Base-by-base conservation (phyloP, 2,329 filamentous ascomycete species). In the Phaeophleospora eucalypticola region DNA sequence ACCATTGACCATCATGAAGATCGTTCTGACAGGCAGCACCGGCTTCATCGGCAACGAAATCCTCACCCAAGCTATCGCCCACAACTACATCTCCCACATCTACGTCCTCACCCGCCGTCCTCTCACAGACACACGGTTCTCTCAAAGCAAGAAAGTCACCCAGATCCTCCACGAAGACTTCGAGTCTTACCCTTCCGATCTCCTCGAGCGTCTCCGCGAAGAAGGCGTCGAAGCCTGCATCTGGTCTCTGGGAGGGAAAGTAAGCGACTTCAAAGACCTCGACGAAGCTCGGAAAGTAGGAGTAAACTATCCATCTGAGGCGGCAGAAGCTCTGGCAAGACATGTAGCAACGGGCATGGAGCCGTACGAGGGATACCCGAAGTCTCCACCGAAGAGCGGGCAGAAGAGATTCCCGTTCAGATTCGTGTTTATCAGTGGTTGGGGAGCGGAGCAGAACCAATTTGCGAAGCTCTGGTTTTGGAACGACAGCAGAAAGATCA, bases 11-110 rank as follows among this genome's bases (percentile, higher is more conserved):
- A n/a, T 21, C 21, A 82, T 83, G 79, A 81, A 82, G 59, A 67
- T 83, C 56, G 74, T 84, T 48, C 66, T 84, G 29, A 72, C 76
- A 4, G 80, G 80, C 39, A 69, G 69, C 17, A 83, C 79, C n/a
- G 80, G 81, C 53, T 73, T 74, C 56, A 71, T 81, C 46, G 81
- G 80, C 45, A 58, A 66, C 21, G 75, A 77, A 56, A 70, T 81
- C 21, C 70, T 83, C 43, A 61, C 66, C 7, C 72, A 76, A 54
- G 77, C 74, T 58, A 70, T 83, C 44, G 53, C 51, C 3, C 68
- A 76, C 58, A 65, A 71, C 15, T 65, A 65, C 56, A 77, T 84
- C 63, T 74, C 71, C 2, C 61, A 65, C 54, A 53, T 66, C 52
- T 64, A 63, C 58, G 56, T 58, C 56, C 52, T 67, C 12, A 60